Evolutionary conservation across 2,329 filamentous ascomycete species (phyloP), one percentile per base, ranked within the genome.

Genomic region (Didymella lethalis): DNA sequence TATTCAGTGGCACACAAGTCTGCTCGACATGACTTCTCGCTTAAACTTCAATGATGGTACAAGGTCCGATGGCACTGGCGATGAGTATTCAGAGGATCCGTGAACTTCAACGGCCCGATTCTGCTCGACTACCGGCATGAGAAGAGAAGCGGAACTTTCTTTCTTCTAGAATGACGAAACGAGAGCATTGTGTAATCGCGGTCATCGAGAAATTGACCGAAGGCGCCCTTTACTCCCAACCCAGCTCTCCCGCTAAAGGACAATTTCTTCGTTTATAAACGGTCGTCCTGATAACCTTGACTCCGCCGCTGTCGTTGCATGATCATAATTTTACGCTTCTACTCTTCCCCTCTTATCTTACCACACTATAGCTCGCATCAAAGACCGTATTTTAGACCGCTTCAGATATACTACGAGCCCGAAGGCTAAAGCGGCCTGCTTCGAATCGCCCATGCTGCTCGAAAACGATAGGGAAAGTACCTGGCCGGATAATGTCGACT

Each of bases 91-190:
- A 31, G 10, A n/a, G 23, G 29, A 6, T 7, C 46, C 55, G 49
- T 50, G 50, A 40, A 58, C 40, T 59, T 54, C 26, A 7, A 54
- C 50, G 40, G 31, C n/a, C 49, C 50, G 46, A 54, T 20, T 45
- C 2, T n/a, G 4, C 23, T 48, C n/a, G 25, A 50, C 49, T 59
- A 26, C 56, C 50, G 50, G 40, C 50, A 59, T 54, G 14, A 11
- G 14, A 16, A 29, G 12, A 31, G 32, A 25, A 25, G 16, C 11
- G 40, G 34, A 49, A 18, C 16, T 28, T 23, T 36, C 8, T 46
- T 28, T 12, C 28, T 44, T 54, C 38, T 44, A n/a, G 48, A 49
- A 49, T 29, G 36, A 26, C 29, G 32, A 23, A 4, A 20, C 26
- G 44, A 45, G 38, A 25, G 11, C 20, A 31, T n/a, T 11, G 56